Percentiles rank a stretch among this genome's conserved stretches.
Evolutionary conservation across 1,284 basidiomycete genomes (phyloP).

Genomic region (Spongiforma sp.): DNA sequence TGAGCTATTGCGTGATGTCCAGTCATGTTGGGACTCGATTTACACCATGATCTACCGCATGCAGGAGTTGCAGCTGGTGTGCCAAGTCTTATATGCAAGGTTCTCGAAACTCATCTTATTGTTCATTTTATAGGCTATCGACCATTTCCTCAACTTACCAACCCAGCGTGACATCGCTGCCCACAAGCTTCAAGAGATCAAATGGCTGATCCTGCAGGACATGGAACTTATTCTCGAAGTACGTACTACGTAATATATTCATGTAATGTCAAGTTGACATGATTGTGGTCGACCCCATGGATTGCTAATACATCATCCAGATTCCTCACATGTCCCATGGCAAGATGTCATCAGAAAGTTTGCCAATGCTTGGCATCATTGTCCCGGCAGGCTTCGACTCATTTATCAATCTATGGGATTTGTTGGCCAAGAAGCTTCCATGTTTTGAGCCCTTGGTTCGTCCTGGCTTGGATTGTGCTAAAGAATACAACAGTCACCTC

Average conservation of each 20-base stretch:
- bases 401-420: not conserved
- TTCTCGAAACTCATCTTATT: too few relatives aligned
- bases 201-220: not conserved
- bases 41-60: not conserved
- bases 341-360: too few relatives aligned
- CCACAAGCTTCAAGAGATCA: not conserved
- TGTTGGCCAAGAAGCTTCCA: not conserved
- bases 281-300: not conserved
- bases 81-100: too few relatives aligned
- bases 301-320: not conserved
- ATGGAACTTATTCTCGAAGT: conserved; percentile 1
- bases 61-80: not conserved
- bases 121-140: not conserved
- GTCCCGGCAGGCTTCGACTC: not conserved
- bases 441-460: not conserved
- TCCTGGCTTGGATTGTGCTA: not conserved
- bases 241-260: not conserved
- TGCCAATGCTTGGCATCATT: not conserved
- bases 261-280: not conserved
- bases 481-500: not conserved
- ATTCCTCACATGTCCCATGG: too few relatives aligned
- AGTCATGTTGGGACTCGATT: not conserved
- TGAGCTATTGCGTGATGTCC: not conserved
- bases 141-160: not conserved
- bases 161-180: not conserved